Conservation (phyloP, 148 eudicot genomes). For the Rhododendron ovatum region DNA sequence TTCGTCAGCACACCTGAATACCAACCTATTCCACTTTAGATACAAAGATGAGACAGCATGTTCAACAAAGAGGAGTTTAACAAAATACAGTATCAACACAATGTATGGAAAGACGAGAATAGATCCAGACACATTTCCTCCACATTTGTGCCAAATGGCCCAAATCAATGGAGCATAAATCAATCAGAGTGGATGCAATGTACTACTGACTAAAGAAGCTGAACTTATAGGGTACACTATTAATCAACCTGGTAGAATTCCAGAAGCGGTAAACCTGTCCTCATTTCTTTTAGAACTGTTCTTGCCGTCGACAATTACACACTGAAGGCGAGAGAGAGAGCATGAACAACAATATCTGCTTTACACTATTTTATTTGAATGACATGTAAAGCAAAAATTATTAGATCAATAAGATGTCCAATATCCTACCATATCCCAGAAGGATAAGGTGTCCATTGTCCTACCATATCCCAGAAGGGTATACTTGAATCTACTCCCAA, state of each 20-base stretch:
- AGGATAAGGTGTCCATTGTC: background rate
- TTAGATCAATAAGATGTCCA: background rate
- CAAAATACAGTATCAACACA: background rate
- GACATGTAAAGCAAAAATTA: background rate
- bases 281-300: background rate
- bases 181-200: background rate
- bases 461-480: background rate
- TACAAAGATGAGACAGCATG: background rate
- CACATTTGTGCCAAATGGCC: background rate
- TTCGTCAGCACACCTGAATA: conserved; percentile 12
- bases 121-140: background rate
- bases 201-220: background rate
- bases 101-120: background rate
- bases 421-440: background rate
- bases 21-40: background rate
- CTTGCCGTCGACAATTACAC: background rate
- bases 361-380: background rate
- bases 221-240: background rate
- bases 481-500: background rate
- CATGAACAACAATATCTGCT: background rate
- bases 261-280: background rate
- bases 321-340: background rate
- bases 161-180: background rate
- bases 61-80: background rate
- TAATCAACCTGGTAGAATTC: background rate